Evolutionary conservation across 2,329 filamentous ascomycete genomes (phyloP).

Genomic region (Hysterium pulicare): DNA sequence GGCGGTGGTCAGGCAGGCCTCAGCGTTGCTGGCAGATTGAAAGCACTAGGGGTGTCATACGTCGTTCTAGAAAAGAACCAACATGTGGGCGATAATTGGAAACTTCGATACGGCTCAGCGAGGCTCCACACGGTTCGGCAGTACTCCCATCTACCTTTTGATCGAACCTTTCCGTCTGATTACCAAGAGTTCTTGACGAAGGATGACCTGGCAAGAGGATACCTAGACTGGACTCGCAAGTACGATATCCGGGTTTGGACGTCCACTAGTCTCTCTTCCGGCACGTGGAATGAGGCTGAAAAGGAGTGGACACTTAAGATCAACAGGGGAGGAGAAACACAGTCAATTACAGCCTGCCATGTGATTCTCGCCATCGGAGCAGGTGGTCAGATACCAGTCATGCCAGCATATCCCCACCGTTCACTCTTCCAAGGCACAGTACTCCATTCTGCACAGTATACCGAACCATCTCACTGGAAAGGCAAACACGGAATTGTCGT

Average conservation of each 20-base stretch:
- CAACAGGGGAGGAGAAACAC: conserved; percentile 19
- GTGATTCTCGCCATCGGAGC: conserved; percentile 31
- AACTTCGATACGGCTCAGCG: conserved; percentile 37
- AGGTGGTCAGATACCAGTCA: conserved; percentile 27
- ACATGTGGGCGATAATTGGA: conserved; percentile 40
- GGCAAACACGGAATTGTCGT: conserved; percentile 47
- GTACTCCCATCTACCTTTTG: conserved; percentile 25
- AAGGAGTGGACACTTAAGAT: conserved; percentile 37
- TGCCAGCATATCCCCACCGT: conserved; percentile 34
- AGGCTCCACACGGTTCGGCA: conserved; percentile 27
- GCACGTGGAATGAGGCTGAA: conserved; percentile 36
- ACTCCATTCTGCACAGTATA: conserved; percentile 35
- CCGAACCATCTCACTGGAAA: conserved; percentile 27
- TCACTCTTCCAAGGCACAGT: conserved; percentile 30
- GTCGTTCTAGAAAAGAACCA: conserved; percentile 38
- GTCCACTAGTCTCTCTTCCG: conserved; percentile 34
- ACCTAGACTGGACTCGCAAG: conserved; percentile 36
- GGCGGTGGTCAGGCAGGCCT: conserved; percentile 42
- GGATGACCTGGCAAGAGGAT: conserved; percentile 37
- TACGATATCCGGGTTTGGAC: conserved; percentile 41
- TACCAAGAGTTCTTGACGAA: conserved; percentile 19
- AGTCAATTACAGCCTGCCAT: conserved; percentile 25
- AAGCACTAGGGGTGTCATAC: conserved; percentile 35
- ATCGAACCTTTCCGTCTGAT: conserved; percentile 14
- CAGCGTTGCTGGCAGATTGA: conserved; percentile 33